Evolutionary conservation across 306 rosid genomes (phyloP).

Genomic region (Urtica urens): DNA sequence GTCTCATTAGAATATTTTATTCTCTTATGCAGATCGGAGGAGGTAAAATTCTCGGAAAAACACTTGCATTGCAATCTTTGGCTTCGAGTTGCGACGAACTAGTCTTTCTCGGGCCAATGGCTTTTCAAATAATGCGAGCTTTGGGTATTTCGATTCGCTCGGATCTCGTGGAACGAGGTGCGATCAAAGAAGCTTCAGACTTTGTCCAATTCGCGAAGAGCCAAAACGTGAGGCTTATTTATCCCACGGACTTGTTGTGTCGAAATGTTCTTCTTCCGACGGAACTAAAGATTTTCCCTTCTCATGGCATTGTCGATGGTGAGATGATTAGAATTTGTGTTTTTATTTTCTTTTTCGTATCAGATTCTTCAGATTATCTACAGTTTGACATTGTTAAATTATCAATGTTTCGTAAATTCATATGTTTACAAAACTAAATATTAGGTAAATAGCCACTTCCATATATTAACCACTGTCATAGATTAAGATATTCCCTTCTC

Average conservation of each 20-base stretch:
- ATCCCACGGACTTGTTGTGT: slow-evolving; percentile 85
- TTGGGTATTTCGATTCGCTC: slow-evolving; percentile 50
- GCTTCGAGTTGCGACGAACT: slow-evolving; percentile 63
- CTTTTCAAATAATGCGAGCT: slow-evolving; percentile 82
- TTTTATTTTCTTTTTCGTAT: no score
- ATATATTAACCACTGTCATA: no score
- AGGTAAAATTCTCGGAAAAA: slow-evolving; percentile 47
- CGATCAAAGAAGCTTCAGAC: slow-evolving; percentile 38
- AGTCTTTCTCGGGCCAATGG: slow-evolving; percentile 77
- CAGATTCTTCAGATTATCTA: no score
- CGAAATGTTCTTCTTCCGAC: slow-evolving; percentile 31
- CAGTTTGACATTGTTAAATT: no score
- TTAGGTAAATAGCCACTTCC: no score
- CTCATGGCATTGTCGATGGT: slow-evolving; percentile 58
- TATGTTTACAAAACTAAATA: no score
- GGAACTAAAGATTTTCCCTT: slow-evolving; percentile 44
- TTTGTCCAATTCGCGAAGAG: slow-evolving; percentile 38
- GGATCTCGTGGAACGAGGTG: slow-evolving; percentile 38
- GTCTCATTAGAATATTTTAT: no score
- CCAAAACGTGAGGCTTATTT: slow-evolving; percentile 41
- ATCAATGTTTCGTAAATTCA: no score
- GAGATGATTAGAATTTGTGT: no score
- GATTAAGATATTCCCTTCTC: slow-evolving; percentile 7
- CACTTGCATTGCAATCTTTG: slow-evolving; percentile 58
- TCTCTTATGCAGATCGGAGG: slow-evolving; percentile 69